These are phyloP conservation scores for Hibiscus trionum DNA, from an alignment of 345 rosid species.

Conservation along the genomic window DNA sequence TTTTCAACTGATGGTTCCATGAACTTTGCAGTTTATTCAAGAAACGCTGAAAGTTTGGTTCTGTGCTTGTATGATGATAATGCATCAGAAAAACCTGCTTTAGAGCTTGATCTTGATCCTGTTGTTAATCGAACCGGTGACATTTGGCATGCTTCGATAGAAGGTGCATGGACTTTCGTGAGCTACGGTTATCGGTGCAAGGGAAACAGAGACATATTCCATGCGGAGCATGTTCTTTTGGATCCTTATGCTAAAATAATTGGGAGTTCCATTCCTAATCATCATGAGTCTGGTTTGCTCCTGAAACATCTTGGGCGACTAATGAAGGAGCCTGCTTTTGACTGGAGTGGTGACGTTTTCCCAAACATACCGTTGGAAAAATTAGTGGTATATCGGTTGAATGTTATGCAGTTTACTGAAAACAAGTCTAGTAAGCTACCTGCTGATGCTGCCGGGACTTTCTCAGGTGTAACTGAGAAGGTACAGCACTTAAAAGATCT, in stretches of 20 bases:
- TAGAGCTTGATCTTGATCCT: slow-evolving; percentile 90
- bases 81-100: slow-evolving; percentile 48
- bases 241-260: slow-evolving; percentile 78
- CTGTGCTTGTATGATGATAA: slow-evolving; percentile 62
- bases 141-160: slow-evolving; percentile 74
- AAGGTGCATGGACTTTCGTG: slow-evolving; percentile 36
- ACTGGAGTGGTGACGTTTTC: slow-evolving; percentile 62
- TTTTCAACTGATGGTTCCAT: slow-evolving; percentile 47
- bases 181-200: slow-evolving; percentile 63
- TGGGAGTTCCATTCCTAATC: slow-evolving; percentile 23
- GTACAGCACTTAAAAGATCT: slow-evolving; percentile 57
- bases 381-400: slow-evolving; percentile 61
- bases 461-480: slow-evolving; percentile 69
- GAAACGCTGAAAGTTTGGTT: slow-evolving; percentile 43
- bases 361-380: slow-evolving; percentile 60
- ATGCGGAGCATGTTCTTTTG: slow-evolving; percentile 34
- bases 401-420: slow-evolving; percentile 62
- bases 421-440: slow-evolving; percentile 61
- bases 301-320: slow-evolving; percentile 46
- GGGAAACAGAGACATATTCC: slow-evolving; percentile 25
- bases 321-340: slow-evolving; percentile 48
- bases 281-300: slow-evolving; percentile 19
- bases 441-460: slow-evolving; percentile 56
- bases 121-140: slow-evolving; percentile 78
- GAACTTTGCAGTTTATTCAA: slow-evolving; percentile 72